Percentiles rank a stretch among this genome's conserved stretches.
Evolutionary conservation across 2,329 filamentous ascomycete species (phyloP).

Genomic region (Paecilomyces niveus): DNA sequence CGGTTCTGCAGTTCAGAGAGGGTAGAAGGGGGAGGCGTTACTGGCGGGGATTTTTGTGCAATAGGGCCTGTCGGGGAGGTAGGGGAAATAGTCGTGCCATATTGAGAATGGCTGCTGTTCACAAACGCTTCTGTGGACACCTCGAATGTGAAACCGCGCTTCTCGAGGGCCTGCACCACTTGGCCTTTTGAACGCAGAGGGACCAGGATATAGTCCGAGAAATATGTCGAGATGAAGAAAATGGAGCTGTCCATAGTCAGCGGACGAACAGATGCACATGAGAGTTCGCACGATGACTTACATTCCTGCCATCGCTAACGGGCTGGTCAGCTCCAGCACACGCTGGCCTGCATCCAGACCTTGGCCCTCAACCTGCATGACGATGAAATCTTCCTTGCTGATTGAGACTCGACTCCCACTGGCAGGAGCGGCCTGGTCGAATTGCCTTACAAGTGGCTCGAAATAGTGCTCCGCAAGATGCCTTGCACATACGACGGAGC

Average conservation of each 20-base stretch:
- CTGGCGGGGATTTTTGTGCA: constrained; percentile 37
- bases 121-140: constrained; percentile 62
- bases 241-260: constrained; percentile 55
- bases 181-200: constrained; percentile 65
- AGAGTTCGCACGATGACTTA: constrained; percentile 28
- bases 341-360: constrained; percentile 86
- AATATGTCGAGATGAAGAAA: constrained; percentile 98
- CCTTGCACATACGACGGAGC: constrained; percentile 81
- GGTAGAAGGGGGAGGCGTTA: constrained; percentile 69
- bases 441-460: constrained; percentile 57
- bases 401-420: constrained; percentile 57
- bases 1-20: constrained; percentile 72
- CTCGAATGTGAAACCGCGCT: constrained; percentile 77
- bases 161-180: constrained; percentile 69
- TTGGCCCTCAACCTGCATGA: constrained; percentile 83
- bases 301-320: constrained; percentile 84
- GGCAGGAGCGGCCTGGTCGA: constrained; percentile 42
- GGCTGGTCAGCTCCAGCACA: constrained; percentile 85
- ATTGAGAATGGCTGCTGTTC: constrained; percentile 44
- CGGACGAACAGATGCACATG: background rate
- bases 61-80: constrained; percentile 23
- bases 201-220: constrained; percentile 92
- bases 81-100: constrained; percentile 29
- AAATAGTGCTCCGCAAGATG: constrained; percentile 70
- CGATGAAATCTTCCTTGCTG: constrained; percentile 75